Percentiles rank a stretch among this genome's conserved stretches.
phyloP scores from a whole-genome alignment of 164 flowering plant genomes.

The Berberis thunbergii region DNA sequence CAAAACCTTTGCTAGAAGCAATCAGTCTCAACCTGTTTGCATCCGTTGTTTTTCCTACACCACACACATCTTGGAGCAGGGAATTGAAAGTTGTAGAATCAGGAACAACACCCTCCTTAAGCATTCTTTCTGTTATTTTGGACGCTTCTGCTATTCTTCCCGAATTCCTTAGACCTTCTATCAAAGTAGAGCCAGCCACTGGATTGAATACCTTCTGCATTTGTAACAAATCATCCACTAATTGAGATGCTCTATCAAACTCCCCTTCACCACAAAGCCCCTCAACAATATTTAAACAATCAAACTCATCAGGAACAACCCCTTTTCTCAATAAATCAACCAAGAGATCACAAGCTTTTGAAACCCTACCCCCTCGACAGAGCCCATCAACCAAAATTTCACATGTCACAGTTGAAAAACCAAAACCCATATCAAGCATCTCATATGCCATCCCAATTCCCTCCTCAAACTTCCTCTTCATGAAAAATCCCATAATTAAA shows the following conservation, averaged over 20 bases:
- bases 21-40: conserved; percentile 62
- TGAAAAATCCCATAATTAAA: conserved; percentile 59
- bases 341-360: conserved; percentile 48
- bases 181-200: conserved; percentile 54
- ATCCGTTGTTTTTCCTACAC: conserved; percentile 42
- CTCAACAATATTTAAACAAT: conserved; percentile 47
- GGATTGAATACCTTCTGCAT: conserved; percentile 44
- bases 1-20: conserved; percentile 61
- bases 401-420: conserved; percentile 60
- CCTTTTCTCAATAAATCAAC: conserved; percentile 49
- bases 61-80: conserved; percentile 53
- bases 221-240: conserved; percentile 52
- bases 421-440: conserved; percentile 75
- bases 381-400: conserved; percentile 78
- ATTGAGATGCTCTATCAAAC: conserved; percentile 34
- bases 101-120: conserved; percentile 43
- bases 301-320: conserved; percentile 50
- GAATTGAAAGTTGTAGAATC: conserved; percentile 76
- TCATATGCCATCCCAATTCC: conserved; percentile 75
- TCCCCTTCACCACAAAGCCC: conserved; percentile 40
- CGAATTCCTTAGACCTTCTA: conserved; percentile 51
- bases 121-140: conserved; percentile 48
- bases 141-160: conserved; percentile 37
- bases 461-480: conserved; percentile 51
- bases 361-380: conserved; percentile 38